Conservation (phyloP, 2,329 filamentous ascomycete species). For the Elsinoe fawcettii region DNA sequence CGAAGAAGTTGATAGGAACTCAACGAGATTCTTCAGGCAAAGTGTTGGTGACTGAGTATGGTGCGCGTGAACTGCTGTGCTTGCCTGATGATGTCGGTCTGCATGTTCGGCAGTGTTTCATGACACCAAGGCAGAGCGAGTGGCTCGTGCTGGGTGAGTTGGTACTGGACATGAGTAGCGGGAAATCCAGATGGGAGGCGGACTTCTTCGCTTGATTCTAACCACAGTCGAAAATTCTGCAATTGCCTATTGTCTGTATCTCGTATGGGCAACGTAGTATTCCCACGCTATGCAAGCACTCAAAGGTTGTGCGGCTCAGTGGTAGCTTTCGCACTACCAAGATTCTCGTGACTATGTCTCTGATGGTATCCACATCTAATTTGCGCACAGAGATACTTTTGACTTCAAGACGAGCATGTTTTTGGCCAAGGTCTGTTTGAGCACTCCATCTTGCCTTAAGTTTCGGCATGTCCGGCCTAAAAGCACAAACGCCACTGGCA, state of each 20-base stretch:
- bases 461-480: constrained; percentile 3
- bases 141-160: background rate
- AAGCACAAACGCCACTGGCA: background rate
- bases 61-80: background rate
- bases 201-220: background rate
- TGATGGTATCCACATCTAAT: too few species aligned
- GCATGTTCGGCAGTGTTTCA: background rate
- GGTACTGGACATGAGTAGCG: background rate
- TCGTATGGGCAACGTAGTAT: too few species aligned
- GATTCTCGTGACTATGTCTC: too few species aligned
- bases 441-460: background rate
- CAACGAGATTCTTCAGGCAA: background rate
- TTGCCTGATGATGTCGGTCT: background rate
- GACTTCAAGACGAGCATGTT: background rate
- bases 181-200: background rate
- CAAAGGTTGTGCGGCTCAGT: too few species aligned
- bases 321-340: too few species aligned
- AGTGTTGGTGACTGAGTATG: background rate
- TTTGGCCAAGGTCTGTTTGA: background rate
- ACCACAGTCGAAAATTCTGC: too few species aligned
- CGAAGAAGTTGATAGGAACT: constrained; percentile 1
- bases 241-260: too few species aligned
- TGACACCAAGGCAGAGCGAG: background rate
- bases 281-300: too few species aligned
- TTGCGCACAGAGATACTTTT: too few species aligned